Base-by-base conservation (phyloP, 2,329 filamentous ascomycete genomes). In the Metarhizium guizhouense region DNA sequence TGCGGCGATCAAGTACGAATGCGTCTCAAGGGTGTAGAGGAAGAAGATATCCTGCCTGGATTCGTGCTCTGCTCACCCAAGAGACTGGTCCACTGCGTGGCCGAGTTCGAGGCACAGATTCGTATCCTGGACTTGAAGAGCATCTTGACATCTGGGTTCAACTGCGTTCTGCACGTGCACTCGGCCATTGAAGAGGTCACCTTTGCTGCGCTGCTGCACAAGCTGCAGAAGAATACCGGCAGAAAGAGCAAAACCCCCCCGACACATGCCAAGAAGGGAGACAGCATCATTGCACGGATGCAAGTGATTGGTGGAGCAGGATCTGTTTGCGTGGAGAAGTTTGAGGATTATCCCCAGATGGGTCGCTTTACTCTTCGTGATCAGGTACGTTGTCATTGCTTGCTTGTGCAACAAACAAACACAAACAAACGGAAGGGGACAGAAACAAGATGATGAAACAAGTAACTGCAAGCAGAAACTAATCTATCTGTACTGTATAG, bases 141-240 rank as follows among this genome's bases (percentile, higher is more conserved):
- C 65, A 99, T 99, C 67, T 80, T 99, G 43, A 89, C 88, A 8
- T 90, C 93, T 20, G 94, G 94, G 53, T 99, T 96, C 78, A 96
- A 96, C 77, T 99, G 94, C 68, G 95, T 99, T 45, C 78, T 99
- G 63, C 94, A 99, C 75, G 90, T 99, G 25, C 94, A 99, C 74
- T 91, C 93, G 4, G 94, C 94, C 25, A 95, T 96, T 58, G 94
- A 99, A 77, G 94, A 99, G 73, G 90, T 99, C 56, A 96, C 93
- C 0, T 95, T 99, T 67, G 82, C 85, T 1, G 82, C 86, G 4
- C 80, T 99, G 53, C 76, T 99, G 62, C 94, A 99, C 76, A 96
- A 93, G 74, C 78, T 97, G 49, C 92, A 99, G 72, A 96, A 96
- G 74, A 93, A 92, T 53, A 99, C 94, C 4, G 85, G 85, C 65